phyloP scores from a whole-genome alignment of 225 moss, liverwort and hornwort genomes.

The Pleurozium schreberi region DNA sequence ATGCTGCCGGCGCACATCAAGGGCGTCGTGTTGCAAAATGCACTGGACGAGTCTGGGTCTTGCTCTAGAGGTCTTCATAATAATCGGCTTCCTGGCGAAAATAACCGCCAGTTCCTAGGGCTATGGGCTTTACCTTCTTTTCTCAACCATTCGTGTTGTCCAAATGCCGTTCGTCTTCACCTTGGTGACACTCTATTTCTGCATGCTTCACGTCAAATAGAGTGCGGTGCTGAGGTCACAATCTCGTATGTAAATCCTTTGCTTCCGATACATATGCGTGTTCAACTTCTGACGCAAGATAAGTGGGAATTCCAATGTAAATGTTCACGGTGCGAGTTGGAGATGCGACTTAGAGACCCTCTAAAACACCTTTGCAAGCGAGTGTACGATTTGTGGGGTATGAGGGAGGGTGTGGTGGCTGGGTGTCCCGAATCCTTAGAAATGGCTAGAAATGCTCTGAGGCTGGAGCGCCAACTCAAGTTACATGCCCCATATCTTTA shows the following conservation, averaged over 20 bases:
- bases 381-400: conserved; percentile 35
- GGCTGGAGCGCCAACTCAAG: conserved; percentile 37
- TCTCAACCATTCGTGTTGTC: conserved; percentile 80
- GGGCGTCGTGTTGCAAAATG: conserved; percentile 36
- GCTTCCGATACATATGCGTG: conserved; percentile 38
- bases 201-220: conserved; percentile 53
- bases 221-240: conserved; percentile 61
- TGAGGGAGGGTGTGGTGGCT: conserved; percentile 15
- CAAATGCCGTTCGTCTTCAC: conserved; percentile 57
- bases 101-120: conserved; percentile 32
- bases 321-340: conserved; percentile 54
- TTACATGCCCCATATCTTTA: conserved; percentile 19
- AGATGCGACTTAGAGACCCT: conserved; percentile 31
- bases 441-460: conserved; percentile 36
- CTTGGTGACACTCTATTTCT: conserved; percentile 61
- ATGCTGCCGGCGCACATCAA: conserved; percentile 30
- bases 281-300: conserved; percentile 27
- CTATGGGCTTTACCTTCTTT: conserved; percentile 76
- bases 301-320: conserved; percentile 59
- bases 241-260: conserved; percentile 49
- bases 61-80: conserved; percentile 35
- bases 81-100: conserved; percentile 29
- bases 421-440: conserved; percentile 19
- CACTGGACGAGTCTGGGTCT: conserved; percentile 41
- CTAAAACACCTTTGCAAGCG: conserved; percentile 38